Conservation (phyloP, 306 rosid species). For the Prunus persica region DNA sequence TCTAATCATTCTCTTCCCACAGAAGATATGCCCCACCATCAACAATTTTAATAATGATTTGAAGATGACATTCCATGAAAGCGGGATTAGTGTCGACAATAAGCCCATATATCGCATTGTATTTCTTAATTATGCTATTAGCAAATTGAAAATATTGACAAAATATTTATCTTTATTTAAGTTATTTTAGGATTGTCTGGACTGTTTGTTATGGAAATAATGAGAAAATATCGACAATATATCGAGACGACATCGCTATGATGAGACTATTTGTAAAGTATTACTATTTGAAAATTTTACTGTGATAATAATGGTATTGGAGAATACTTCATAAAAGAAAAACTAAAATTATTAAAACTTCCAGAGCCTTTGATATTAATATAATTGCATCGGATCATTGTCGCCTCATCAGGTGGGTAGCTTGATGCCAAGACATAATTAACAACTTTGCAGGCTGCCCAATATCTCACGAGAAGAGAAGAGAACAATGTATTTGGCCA, state of each 20-base stretch:
- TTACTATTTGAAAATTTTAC: no score
- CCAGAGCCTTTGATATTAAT: not conserved
- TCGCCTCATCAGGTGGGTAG: not conserved
- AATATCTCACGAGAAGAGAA: constrained; percentile 12
- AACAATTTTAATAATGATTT: not conserved
- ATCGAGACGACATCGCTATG: no score
- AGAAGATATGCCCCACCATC: not conserved
- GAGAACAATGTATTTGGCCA: constrained; percentile 9
- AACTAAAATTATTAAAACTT: not conserved
- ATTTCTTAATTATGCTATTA: no score
- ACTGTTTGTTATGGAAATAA: no score
- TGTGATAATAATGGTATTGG: no score
- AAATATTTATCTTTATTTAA: no score
- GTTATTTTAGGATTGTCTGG: no score
- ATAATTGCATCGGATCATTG: not conserved
- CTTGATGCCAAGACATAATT: not conserved
- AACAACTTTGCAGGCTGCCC: not conserved
- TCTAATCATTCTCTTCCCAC: not conserved
- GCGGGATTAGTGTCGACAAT: not conserved
- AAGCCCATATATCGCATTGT: no score
- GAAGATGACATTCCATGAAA: not conserved
- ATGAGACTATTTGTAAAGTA: no score
- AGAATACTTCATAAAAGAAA: not conserved
- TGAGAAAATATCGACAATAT: no score
- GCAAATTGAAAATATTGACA: no score